These are phyloP conservation scores for Cornus florida DNA, from an alignment of 148 eudicot species.

Conservation along the genomic window DNA sequence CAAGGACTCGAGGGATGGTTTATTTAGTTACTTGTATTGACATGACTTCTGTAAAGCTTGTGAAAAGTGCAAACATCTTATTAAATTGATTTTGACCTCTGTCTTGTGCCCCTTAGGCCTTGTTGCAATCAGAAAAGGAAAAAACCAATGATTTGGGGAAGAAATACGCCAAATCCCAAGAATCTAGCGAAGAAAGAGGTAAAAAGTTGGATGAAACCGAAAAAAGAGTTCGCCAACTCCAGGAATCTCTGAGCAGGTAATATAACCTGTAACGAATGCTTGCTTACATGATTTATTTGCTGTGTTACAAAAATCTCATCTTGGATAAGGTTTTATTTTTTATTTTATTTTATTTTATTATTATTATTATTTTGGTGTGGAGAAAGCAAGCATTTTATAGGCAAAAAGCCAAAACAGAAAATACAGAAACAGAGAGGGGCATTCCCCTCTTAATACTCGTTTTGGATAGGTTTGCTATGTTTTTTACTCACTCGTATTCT, in stretches of 20 bases:
- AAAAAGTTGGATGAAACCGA: conserved; percentile 82
- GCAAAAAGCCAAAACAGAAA: too few species aligned
- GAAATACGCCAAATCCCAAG: conserved; percentile 57
- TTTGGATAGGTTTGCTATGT: neutral
- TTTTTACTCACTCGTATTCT: neutral
- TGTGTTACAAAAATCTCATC: neutral
- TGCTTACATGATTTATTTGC: neutral
- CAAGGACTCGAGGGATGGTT: too few species aligned
- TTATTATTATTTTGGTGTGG: too few species aligned
- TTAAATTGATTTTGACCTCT: neutral
- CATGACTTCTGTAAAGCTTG: conserved; percentile 7
- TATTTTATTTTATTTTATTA: neutral
- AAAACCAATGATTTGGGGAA: conserved; percentile 56
- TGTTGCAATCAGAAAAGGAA: conserved; percentile 66
- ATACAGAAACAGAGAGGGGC: too few species aligned
- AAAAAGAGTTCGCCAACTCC: conserved; percentile 58
- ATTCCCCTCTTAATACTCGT: neutral
- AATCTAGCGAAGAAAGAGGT: conserved; percentile 55
- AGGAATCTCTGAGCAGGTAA: conserved; percentile 78
- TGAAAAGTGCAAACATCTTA: conserved; percentile 4
- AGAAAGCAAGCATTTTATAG: too few species aligned
- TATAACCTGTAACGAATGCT: neutral
- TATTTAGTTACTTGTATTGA: neutral
- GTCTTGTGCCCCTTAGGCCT: conserved; percentile 44
- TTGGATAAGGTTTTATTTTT: neutral